Conservation (phyloP, 2,329 filamentous ascomycete genomes). For the Fusarium abutilonis region DNA sequence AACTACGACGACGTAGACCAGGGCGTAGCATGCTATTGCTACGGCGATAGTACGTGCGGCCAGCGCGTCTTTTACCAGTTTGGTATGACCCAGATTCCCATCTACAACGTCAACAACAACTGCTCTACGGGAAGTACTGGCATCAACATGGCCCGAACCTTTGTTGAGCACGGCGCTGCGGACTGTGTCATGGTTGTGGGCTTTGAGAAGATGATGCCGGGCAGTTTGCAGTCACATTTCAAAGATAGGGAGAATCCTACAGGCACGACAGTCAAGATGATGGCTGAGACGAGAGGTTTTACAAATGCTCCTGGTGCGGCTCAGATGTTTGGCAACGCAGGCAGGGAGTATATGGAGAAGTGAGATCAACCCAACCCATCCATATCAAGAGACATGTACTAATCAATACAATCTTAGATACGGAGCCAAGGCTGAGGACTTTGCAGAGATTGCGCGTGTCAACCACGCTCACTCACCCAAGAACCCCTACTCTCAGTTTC, state of each 20-base stretch:
- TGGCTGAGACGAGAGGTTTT: conserved; percentile 82
- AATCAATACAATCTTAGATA: conserved; percentile 65
- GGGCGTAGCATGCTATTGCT: conserved; percentile 97
- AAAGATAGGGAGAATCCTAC: conserved; percentile 85
- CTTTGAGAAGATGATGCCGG: conserved; percentile 98
- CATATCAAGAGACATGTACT: conserved; percentile 1
- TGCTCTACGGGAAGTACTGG: conserved; percentile 96
- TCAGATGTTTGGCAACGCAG: conserved; percentile 96
- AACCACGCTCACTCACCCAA: conserved; percentile 92
- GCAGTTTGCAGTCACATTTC: conserved; percentile 84
- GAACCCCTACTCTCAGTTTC: conserved; percentile 99
- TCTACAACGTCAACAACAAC: conserved; percentile 99
- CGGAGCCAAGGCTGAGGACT: conserved; percentile 84
- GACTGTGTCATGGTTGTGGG: conserved; percentile 92
- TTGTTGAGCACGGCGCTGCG: conserved; percentile 81
- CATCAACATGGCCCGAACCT: conserved; percentile 81
- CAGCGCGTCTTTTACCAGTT: conserved; percentile 99
- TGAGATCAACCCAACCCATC: conserved; percentile 51
- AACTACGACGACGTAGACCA: conserved; percentile 97
- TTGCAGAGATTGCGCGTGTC: conserved; percentile 91
- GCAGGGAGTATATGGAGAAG: conserved; percentile 94
- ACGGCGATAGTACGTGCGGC: conserved; percentile 92
- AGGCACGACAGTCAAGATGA: conserved; percentile 77
- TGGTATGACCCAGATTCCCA: conserved; percentile 94
- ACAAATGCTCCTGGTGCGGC: conserved; percentile 86